Evolutionary conservation across 2,329 filamentous ascomycete species (phyloP).

Genomic region (Nectriaceae sp.): DNA sequence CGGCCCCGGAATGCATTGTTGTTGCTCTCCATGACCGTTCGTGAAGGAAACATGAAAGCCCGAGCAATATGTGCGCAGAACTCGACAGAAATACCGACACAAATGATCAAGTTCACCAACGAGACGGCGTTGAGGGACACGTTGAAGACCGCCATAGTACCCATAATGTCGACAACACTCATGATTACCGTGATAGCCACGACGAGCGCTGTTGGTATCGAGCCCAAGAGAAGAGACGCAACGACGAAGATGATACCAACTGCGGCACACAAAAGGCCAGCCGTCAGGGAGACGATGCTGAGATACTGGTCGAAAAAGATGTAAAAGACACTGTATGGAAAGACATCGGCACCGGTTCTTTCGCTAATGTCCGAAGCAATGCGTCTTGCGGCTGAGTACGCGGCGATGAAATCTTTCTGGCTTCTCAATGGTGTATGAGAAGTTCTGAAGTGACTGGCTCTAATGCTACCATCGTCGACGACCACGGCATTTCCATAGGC

Average conservation of each 20-base stretch:
- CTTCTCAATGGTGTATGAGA: constrained; percentile 83
- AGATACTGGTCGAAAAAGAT: constrained; percentile 99
- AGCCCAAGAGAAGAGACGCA: constrained; percentile 80
- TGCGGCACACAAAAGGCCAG: constrained; percentile 77
- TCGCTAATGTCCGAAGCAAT: constrained; percentile 77
- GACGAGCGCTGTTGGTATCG: constrained; percentile 75
- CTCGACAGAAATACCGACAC: constrained; percentile 93
- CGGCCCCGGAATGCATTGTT: constrained; percentile 77
- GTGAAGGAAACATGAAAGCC: constrained; percentile 91
- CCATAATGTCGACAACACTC: constrained; percentile 92
- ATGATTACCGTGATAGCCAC: constrained; percentile 88
- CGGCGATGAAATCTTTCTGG: constrained; percentile 89
- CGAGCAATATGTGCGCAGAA: constrained; percentile 97
- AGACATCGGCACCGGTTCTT: constrained; percentile 77
- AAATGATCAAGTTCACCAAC: constrained; percentile 95
- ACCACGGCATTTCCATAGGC: constrained; percentile 85
- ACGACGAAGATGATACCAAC: constrained; percentile 84
- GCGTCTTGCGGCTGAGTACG: constrained; percentile 85
- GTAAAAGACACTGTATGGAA: constrained; percentile 97
- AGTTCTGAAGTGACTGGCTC: constrained; percentile 89
- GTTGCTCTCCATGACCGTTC: constrained; percentile 75
- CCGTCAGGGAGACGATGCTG: constrained; percentile 78
- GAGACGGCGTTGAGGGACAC: constrained; percentile 95
- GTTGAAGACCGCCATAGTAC: constrained; percentile 85
- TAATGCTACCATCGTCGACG: constrained; percentile 66